phyloP scores from a whole-genome alignment of 768 basidiomycete species.

The Suillus subalutaceus region DNA sequence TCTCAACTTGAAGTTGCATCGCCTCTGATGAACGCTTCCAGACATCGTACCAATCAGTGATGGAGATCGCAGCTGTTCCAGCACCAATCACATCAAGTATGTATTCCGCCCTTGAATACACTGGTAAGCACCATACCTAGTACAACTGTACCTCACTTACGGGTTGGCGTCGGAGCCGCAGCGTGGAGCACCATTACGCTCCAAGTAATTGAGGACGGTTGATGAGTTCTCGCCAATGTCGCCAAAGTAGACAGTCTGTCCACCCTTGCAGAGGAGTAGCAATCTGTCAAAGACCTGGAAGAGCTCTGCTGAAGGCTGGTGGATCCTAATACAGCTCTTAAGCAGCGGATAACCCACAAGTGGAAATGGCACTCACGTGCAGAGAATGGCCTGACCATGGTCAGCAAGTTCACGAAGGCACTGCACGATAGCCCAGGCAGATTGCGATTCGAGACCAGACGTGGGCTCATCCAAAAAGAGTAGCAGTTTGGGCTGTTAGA shows the following conservation, averaged over 20 bases:
- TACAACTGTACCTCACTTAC: background rate
- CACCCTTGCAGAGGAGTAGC: conserved; percentile 47
- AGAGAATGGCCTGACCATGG: conserved; percentile 52
- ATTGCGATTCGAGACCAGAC: conserved; percentile 50
- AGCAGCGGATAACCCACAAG: background rate
- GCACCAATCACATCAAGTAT: conserved; percentile 56
- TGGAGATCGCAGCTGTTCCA: conserved; percentile 45
- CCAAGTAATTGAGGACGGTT: conserved; percentile 4
- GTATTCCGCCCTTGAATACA: conserved; percentile 37
- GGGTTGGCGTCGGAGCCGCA: conserved; percentile 4
- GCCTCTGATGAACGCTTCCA: conserved; percentile 49
- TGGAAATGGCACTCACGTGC: conserved; percentile 34
- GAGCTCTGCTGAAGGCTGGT: conserved; percentile 53
- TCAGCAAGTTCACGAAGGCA: conserved; percentile 51
- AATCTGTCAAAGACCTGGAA: conserved; percentile 54
- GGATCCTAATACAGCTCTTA: conserved; percentile 44
- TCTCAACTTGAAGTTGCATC: conserved; percentile 37
- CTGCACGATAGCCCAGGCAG: conserved; percentile 46
- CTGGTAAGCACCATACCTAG: background rate
- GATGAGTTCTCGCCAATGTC: conserved; percentile 15
- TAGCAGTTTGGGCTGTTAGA: conserved; percentile 38
- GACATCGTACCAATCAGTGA: conserved; percentile 47
- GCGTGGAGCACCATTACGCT: conserved; percentile 7
- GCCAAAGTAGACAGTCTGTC: conserved; percentile 68
- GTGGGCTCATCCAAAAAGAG: conserved; percentile 60